These are phyloP conservation scores for Suillus spraguei DNA, from an alignment of 768 basidiomycete species.

Conservation along the genomic window DNA sequence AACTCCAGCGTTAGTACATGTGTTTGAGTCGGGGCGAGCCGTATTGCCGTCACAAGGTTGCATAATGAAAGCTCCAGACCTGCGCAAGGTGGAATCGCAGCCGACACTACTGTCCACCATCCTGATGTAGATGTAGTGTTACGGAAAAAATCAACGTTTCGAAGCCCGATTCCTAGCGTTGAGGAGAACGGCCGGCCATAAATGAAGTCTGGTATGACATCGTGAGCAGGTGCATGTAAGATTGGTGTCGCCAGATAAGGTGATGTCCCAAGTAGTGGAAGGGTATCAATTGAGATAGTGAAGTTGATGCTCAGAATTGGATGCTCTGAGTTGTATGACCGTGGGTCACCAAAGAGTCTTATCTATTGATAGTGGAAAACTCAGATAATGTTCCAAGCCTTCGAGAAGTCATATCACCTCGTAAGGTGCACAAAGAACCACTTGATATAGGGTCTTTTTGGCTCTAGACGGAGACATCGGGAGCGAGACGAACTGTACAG, in stretches of 20 bases:
- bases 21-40: constrained; percentile 64
- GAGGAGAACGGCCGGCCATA: constrained; percentile 77
- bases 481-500: constrained; percentile 50
- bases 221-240: constrained; percentile 49
- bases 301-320: constrained; percentile 64
- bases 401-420: constrained; percentile 49
- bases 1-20: constrained; percentile 55
- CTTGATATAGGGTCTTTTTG: constrained; percentile 56
- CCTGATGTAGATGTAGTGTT: constrained; percentile 28
- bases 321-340: constrained; percentile 35
- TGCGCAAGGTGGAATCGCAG: neutral
- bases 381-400: constrained; percentile 8
- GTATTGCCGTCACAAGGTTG: constrained; percentile 24
- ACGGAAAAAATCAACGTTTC: constrained; percentile 39
- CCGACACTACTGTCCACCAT: constrained; percentile 56
- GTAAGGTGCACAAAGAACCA: constrained; percentile 82
- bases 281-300: constrained; percentile 43
- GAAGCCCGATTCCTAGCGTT: constrained; percentile 65
- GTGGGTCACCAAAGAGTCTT: constrained; percentile 81
- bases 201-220: constrained; percentile 68
- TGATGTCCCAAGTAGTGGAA: constrained; percentile 2
- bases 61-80: constrained; percentile 19
- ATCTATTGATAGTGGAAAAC: constrained; percentile 48
- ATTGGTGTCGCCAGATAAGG: constrained; percentile 25
- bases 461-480: constrained; percentile 42